phyloP scores from a whole-genome alignment of 768 basidiomycete species.

The Pleurotus citrinopileatus region DNA sequence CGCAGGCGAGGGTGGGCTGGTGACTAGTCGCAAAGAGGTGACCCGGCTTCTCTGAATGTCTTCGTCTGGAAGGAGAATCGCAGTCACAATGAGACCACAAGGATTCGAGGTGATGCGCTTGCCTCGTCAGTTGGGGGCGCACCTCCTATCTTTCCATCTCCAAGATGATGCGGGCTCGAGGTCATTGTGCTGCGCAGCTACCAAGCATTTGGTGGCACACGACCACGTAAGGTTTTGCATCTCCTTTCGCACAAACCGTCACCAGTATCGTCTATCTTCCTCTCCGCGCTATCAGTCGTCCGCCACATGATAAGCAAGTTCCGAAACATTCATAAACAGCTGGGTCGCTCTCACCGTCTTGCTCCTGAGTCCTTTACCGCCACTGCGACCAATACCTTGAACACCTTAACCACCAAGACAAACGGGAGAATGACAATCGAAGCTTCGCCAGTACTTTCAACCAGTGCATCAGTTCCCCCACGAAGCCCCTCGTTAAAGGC shows the following conservation, averaged over 20 bases:
- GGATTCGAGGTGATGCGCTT: too few relatives aligned
- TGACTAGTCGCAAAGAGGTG: too few relatives aligned
- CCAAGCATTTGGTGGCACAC: background rate
- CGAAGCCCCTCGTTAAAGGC: background rate
- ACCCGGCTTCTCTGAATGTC: too few relatives aligned
- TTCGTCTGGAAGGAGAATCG: too few relatives aligned
- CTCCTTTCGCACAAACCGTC: background rate
- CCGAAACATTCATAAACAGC: background rate
- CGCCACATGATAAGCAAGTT: conserved; percentile 7
- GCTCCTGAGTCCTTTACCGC: background rate
- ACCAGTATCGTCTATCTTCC: background rate
- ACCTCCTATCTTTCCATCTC: too few relatives aligned
- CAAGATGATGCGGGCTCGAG: too few relatives aligned
- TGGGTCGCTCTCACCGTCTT: background rate
- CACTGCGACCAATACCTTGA: conserved; percentile 7
- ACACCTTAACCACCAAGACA: conserved; percentile 13
- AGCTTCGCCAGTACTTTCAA: conserved; percentile 16
- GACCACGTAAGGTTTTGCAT: background rate
- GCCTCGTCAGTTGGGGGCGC: too few relatives aligned
- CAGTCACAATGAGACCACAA: too few relatives aligned
- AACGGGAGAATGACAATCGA: conserved; percentile 10
- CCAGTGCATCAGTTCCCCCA: background rate
- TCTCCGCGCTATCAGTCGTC: background rate
- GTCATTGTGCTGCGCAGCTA: background rate
- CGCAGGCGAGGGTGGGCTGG: background rate